Base-by-base conservation (phyloP, 352 stramenopile genomes). In the Thraustochytrium sp. region DNA sequence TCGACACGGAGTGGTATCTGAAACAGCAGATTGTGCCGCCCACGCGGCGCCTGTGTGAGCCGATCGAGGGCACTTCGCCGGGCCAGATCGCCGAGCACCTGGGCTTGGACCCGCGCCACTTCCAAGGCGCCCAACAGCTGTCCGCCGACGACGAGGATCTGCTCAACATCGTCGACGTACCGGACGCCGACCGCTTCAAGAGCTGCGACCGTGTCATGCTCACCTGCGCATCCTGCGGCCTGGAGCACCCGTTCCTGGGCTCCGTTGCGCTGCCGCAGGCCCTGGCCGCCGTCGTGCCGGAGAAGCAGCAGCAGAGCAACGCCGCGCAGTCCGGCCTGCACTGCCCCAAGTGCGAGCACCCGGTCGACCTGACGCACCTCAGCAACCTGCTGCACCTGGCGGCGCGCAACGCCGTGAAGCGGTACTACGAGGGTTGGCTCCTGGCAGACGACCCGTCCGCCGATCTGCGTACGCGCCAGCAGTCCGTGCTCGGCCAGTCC, bases 41-140 rank as follows among this genome's bases (percentile, higher is more conserved):
- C 2, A 95, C 99, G 37, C 95, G 96, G 83, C 96, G 97, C 87
- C 88, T 99, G 80, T 99, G 96, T 75, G 96, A 98, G 80, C 96
- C 98, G 61, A 99, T 99, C 86, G 96, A 99, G 88, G 97, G 95
- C 82, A 98, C 94, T 2, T 97, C 93, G 37, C 93, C 92, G 34
- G 90, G 92, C 11, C 93, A 98, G 54, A 87, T 99, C 31, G 96
- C 96, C 46, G 90, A 97, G 75, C 97, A 96, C 76, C 90, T 99
- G 16, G 97, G 97, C 18, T 89, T 99, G 5, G 97, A 99, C 85
- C 93, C 94, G 29, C 89, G 89, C 18, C 97, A 97, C 74, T 99
- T 98, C 76, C 95, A 91, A 26, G 89, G 94, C 76, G 59, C 26
- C 31, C 11, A 1, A 26, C 21, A 55, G 21, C 68, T 29, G 13